Conservation (phyloP, 2,329 filamentous ascomycete species). For the Trichophyton schoenleinii region DNA sequence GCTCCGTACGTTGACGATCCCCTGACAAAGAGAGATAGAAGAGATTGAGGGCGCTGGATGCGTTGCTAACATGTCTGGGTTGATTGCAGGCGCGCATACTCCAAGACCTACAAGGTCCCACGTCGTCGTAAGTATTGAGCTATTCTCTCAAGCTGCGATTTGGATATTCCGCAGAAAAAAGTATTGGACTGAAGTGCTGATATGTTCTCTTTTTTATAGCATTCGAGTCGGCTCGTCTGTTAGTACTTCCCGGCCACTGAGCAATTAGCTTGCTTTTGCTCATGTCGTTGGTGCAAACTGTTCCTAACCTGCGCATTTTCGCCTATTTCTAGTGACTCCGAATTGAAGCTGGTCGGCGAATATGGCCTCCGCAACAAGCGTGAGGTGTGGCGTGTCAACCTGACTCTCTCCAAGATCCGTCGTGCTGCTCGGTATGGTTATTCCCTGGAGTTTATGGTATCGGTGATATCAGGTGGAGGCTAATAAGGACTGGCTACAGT, state of each 20-base stretch:
- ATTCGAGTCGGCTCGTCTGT: constrained; percentile 99
- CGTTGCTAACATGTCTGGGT: constrained; percentile 17
- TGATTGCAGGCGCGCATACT: constrained; percentile 56
- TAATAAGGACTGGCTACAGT: constrained; percentile 42
- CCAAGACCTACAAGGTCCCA: constrained; percentile 99
- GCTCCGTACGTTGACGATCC: constrained; percentile 27
- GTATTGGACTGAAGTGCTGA: constrained; percentile 25
- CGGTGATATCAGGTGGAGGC: not conserved
- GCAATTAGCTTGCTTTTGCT: constrained; percentile 89
- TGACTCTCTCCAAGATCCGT: constrained; percentile 99
- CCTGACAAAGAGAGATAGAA: not conserved
- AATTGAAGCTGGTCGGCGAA: constrained; percentile 99
- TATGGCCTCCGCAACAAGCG: constrained; percentile 99
- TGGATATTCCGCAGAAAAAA: not conserved
- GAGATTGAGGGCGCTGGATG: not conserved
- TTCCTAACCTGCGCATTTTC: constrained; percentile 50
- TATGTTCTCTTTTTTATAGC: constrained; percentile 34
- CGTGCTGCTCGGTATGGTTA: constrained; percentile 89
- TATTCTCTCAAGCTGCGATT: not conserved
- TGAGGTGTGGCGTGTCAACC: constrained; percentile 99
- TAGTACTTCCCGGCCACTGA: constrained; percentile 92
- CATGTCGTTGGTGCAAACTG: constrained; percentile 66
- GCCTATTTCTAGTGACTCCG: constrained; percentile 66
- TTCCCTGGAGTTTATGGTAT: not conserved
- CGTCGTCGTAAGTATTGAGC: constrained; percentile 52